Percentiles rank a stretch among this genome's conserved stretches.
Conservation (phyloP, 768 basidiomycete species). For the Nidularia sp. region DNA sequence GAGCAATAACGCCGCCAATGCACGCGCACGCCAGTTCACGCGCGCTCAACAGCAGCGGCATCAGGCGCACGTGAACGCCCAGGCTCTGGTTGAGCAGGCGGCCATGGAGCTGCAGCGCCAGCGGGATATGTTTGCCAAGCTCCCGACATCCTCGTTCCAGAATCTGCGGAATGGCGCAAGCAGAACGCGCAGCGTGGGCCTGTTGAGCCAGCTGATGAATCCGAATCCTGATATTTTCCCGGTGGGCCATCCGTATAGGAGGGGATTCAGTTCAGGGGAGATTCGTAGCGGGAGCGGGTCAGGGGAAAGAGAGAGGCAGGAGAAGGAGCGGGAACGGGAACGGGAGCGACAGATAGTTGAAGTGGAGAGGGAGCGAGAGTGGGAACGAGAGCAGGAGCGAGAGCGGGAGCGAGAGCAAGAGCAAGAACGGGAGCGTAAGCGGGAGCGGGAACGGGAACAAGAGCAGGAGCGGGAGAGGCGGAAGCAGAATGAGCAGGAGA, state of each 20-base stretch:
- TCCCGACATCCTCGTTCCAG: constrained; percentile 65
- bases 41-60: constrained; percentile 15
- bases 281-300: constrained; percentile 15
- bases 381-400: neutral
- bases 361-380: neutral
- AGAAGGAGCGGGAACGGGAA: neutral
- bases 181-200: constrained; percentile 40
- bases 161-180: constrained; percentile 29
- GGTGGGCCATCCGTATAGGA: constrained; percentile 52
- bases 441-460: neutral
- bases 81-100: constrained; percentile 35
- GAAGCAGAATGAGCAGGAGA: constrained; percentile 2
- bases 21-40: neutral
- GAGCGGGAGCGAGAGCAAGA: neutral
- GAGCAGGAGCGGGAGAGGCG: constrained; percentile 10
- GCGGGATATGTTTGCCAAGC: constrained; percentile 70
- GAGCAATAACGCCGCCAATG: neutral
- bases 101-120: constrained; percentile 61
- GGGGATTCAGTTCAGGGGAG: constrained; percentile 44
- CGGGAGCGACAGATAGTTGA: neutral
- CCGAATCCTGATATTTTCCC: constrained; percentile 64
- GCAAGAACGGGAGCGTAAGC: neutral
- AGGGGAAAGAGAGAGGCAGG: neutral
- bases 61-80: constrained; percentile 11
- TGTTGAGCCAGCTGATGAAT: constrained; percentile 68